These are phyloP conservation scores for Aspergillus sp. DNA, from an alignment of 2,329 filamentous ascomycete genomes.

Conservation along the genomic window DNA sequence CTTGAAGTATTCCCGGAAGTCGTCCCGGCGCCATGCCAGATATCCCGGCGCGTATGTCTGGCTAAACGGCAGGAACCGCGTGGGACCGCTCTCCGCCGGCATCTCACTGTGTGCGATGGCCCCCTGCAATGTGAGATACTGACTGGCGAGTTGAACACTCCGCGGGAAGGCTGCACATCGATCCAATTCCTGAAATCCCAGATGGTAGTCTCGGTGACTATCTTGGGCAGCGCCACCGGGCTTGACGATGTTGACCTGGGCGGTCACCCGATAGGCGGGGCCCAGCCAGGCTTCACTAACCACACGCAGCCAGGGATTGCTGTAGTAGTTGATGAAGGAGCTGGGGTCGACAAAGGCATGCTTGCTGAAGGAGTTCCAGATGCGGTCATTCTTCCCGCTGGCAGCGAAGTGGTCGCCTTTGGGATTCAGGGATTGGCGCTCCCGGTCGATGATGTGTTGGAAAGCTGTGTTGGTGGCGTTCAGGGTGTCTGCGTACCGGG, in stretches of 20 bases:
- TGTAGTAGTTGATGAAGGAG: constrained; percentile 61
- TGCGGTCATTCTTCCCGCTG: constrained; percentile 59
- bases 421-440: constrained; percentile 36
- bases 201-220: constrained; percentile 64
- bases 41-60: constrained; percentile 61
- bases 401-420: constrained; percentile 65
- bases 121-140: constrained; percentile 64
- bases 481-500: constrained; percentile 42
- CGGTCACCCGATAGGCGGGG: constrained; percentile 61
- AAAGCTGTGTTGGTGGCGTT: constrained; percentile 53
- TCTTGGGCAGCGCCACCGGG: constrained; percentile 61
- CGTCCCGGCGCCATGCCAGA: constrained; percentile 57
- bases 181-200: constrained; percentile 61
- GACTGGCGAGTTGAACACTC: constrained; percentile 56
- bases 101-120: constrained; percentile 65
- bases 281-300: constrained; percentile 61
- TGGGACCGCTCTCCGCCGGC: constrained; percentile 61
- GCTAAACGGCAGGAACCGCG: constrained; percentile 62
- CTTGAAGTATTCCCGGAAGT: constrained; percentile 59
- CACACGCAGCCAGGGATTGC: constrained; percentile 59
- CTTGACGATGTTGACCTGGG: constrained; percentile 64
- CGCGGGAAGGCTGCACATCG: constrained; percentile 53
- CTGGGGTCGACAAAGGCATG: constrained; percentile 55
- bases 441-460: constrained; percentile 51
- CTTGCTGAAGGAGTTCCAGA: constrained; percentile 69